Evolutionary conservation across 345 rosid genomes (phyloP).

Genomic region (Gossypium stocksii): DNA sequence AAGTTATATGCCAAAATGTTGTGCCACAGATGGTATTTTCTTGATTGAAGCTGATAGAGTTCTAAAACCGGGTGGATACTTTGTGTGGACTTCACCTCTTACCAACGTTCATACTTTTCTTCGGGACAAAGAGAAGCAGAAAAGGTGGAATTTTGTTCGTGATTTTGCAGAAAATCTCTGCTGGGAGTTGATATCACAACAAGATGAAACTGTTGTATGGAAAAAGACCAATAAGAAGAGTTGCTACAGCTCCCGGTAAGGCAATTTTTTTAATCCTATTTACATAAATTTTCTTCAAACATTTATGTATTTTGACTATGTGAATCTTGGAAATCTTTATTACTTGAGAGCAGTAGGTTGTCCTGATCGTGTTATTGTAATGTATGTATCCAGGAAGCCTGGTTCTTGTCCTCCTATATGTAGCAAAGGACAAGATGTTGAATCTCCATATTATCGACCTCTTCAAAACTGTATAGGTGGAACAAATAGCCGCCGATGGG

Average conservation of each 20-base stretch:
- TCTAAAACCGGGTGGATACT: conserved; percentile 93
- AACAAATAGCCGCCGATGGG: conserved; percentile 75
- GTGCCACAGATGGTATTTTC: conserved; percentile 64
- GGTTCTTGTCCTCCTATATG: conserved; percentile 77
- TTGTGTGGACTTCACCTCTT: conserved; percentile 97
- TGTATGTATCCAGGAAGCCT: conserved; percentile 52
- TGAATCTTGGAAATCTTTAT: not conserved
- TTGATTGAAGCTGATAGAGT: conserved; percentile 88
- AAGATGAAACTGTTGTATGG: conserved; percentile 97
- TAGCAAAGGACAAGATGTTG: conserved; percentile 70
- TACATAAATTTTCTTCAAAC: not conserved
- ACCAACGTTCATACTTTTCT: conserved; percentile 50
- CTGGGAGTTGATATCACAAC: conserved; percentile 85
- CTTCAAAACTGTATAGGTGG: conserved; percentile 86
- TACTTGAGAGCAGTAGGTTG: conserved; percentile 13
- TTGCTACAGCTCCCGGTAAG: conserved; percentile 79
- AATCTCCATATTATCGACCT: conserved; percentile 85
- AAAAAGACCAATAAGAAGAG: conserved; percentile 70
- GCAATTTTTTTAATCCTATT: conserved; percentile 3
- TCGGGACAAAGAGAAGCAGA: conserved; percentile 58
- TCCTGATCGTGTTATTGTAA: conserved; percentile 22
- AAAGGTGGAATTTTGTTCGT: conserved; percentile 68
- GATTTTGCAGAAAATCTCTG: conserved; percentile 76
- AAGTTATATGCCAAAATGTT: conserved; percentile 4
- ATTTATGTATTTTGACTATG: not conserved